Evolutionary conservation across 306 rosid species (phyloP).

Genomic region (Cucumis cinereus): DNA sequence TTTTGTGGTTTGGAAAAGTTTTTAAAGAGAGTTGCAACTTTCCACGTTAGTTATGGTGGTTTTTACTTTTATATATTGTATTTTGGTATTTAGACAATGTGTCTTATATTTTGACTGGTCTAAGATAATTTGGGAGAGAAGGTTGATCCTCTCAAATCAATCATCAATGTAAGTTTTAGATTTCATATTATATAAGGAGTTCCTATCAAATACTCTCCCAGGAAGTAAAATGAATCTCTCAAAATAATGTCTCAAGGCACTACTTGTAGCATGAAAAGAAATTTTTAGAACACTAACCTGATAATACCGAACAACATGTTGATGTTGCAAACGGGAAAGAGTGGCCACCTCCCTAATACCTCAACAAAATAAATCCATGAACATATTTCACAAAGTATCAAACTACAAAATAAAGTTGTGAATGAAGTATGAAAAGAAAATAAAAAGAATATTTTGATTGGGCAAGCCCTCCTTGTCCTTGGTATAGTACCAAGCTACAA

Average conservation of each 20-base stretch:
- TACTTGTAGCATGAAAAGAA: background rate
- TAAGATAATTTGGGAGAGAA: too few relatives aligned
- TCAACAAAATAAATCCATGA: constrained; percentile 17
- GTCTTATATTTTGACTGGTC: too few relatives aligned
- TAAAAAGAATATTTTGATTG: background rate
- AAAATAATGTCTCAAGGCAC: background rate
- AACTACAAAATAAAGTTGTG: background rate
- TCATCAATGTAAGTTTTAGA: too few relatives aligned
- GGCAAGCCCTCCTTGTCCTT: background rate
- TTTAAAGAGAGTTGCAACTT: too few relatives aligned
- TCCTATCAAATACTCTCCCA: too few relatives aligned
- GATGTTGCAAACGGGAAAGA: constrained; percentile 96
- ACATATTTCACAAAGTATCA: constrained; percentile 12
- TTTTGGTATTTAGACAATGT: too few relatives aligned
- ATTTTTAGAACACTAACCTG: constrained; percentile 41
- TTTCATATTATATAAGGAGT: too few relatives aligned
- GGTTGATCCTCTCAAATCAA: too few relatives aligned
- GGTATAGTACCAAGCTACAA: background rate
- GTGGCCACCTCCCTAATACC: constrained; percentile 90
- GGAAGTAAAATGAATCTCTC: background rate
- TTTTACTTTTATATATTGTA: too few relatives aligned
- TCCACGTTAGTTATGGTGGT: too few relatives aligned
- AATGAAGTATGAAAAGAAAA: background rate
- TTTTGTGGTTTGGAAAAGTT: too few relatives aligned
- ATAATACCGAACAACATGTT: constrained; percentile 89